Evolutionary conservation across 257 asterid species (phyloP).

Genomic region (Nicotiana sylvestris): DNA sequence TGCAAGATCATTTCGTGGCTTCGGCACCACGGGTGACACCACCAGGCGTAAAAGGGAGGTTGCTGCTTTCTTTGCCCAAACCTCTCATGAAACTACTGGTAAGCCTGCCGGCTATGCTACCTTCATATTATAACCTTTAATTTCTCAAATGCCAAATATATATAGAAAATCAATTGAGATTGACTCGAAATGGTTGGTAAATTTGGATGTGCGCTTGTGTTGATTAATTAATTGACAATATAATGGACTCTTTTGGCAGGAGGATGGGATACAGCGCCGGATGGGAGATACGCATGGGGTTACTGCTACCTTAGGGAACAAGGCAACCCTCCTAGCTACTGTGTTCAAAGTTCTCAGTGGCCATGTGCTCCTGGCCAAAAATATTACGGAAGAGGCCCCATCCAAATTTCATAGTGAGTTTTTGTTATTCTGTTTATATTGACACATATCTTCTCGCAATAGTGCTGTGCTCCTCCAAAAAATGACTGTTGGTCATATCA

Average conservation of each 20-base stretch:
- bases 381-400: constrained; percentile 25
- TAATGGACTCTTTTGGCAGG: constrained; percentile 10
- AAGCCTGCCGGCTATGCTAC: background rate
- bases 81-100: constrained; percentile 24
- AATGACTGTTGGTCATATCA: background rate
- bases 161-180: no score
- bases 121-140: background rate
- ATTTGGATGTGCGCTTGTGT: no score
- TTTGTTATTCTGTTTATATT: background rate
- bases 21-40: constrained; percentile 26
- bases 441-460: background rate
- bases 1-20: constrained; percentile 15
- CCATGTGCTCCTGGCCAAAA: constrained; percentile 19
- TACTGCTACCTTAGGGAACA: constrained; percentile 25
- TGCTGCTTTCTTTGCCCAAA: constrained; percentile 31
- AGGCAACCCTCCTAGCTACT: constrained; percentile 19
- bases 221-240: background rate
- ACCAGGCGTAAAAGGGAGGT: constrained; percentile 24
- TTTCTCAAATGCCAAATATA: background rate
- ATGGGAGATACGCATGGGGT: constrained; percentile 33
- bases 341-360: constrained; percentile 12
- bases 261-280: constrained; percentile 25
- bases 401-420: constrained; percentile 27
- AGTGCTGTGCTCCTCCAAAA: background rate
- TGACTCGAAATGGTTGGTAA: no score